Percentiles rank a stretch among this genome's conserved stretches.
phyloP scores from a whole-genome alignment of 2,329 filamentous ascomycete genomes.

The Claviceps cyperi region DNA sequence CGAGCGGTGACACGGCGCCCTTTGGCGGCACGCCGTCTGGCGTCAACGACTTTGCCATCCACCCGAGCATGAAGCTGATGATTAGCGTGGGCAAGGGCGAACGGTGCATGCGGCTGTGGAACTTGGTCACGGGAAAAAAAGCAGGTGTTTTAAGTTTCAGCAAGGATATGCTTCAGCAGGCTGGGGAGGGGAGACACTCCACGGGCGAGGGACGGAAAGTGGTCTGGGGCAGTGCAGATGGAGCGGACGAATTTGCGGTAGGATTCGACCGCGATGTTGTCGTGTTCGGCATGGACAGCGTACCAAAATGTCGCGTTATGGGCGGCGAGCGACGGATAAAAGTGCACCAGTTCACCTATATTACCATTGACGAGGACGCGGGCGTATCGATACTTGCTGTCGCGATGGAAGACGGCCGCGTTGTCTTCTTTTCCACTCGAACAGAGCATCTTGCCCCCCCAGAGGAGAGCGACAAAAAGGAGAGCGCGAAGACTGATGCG shows the following conservation, averaged over 20 bases:
- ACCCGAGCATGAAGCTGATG: conserved; percentile 95
- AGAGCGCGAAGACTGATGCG: conserved; percentile 7
- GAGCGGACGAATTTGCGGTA: conserved; percentile 71
- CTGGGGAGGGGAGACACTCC: conserved; percentile 62
- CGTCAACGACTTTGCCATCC: conserved; percentile 87
- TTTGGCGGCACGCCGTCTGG: conserved; percentile 71
- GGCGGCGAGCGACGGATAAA: conserved; percentile 53
- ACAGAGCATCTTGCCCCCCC: conserved; percentile 27
- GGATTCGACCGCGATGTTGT: conserved; percentile 75
- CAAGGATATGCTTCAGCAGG: conserved; percentile 53
- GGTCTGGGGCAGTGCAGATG: conserved; percentile 59
- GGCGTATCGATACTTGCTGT: conserved; percentile 47
- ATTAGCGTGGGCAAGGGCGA: conserved; percentile 83
- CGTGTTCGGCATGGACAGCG: conserved; percentile 79
- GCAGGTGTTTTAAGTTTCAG: conserved; percentile 82
- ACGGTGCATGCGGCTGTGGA: conserved; percentile 87
- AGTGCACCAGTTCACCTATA: conserved; percentile 67
- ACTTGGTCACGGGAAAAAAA: conserved; percentile 90
- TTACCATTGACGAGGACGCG: conserved; percentile 34
- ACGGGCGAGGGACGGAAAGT: conserved; percentile 74
- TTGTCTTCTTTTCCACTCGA: conserved; percentile 68
- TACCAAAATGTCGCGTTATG: conserved; percentile 60
- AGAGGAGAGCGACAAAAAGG: conserved; percentile 18
- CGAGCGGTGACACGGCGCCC: conserved; percentile 79
- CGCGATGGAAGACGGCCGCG: conserved; percentile 79